Conservation (phyloP, 2,329 filamentous ascomycete species). For the Colletotrichum sp. region DNA sequence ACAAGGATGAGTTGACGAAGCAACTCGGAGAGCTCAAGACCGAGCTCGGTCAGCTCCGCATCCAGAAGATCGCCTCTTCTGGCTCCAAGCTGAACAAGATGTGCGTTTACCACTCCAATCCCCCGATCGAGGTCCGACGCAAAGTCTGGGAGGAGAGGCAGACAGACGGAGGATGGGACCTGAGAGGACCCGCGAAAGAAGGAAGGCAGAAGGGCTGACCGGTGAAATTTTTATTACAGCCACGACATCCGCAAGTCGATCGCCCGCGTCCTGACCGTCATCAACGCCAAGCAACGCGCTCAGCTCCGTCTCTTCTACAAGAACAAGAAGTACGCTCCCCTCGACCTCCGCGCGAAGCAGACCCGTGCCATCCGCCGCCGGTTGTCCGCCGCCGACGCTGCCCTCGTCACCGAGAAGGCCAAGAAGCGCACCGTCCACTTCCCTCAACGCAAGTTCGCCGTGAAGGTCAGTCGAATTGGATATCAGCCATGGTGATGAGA, state of each 20-base stretch:
- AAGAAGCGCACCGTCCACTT: conserved; percentile 97
- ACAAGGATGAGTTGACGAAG: conserved; percentile 97
- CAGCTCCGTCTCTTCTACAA: conserved; percentile 99
- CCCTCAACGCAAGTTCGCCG: conserved; percentile 97
- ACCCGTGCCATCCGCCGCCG: conserved; percentile 97
- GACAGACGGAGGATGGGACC: conserved; percentile 12
- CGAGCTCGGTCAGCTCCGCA: conserved; percentile 94
- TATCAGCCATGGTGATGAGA: background rate
- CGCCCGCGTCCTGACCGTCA: conserved; percentile 97
- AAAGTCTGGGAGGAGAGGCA: background rate
- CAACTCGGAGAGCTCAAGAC: conserved; percentile 94
- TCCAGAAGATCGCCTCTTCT: conserved; percentile 97
- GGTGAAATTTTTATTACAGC: conserved; percentile 51
- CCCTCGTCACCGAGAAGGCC: conserved; percentile 86
- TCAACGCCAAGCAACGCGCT: conserved; percentile 99
- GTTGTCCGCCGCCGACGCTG: conserved; percentile 89
- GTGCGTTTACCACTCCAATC: conserved; percentile 58
- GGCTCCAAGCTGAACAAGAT: conserved; percentile 97
- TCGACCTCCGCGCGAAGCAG: conserved; percentile 98
- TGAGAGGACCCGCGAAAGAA: background rate
- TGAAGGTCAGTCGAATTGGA: conserved; percentile 73
- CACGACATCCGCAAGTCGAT: conserved; percentile 99
- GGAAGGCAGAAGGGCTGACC: conserved; percentile 12
- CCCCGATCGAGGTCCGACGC: background rate
- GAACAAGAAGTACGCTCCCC: conserved; percentile 98